These are phyloP conservation scores for Candida glucosophila DNA, from an alignment of 1,139 yeast genomes.

Conservation along the genomic window DNA sequence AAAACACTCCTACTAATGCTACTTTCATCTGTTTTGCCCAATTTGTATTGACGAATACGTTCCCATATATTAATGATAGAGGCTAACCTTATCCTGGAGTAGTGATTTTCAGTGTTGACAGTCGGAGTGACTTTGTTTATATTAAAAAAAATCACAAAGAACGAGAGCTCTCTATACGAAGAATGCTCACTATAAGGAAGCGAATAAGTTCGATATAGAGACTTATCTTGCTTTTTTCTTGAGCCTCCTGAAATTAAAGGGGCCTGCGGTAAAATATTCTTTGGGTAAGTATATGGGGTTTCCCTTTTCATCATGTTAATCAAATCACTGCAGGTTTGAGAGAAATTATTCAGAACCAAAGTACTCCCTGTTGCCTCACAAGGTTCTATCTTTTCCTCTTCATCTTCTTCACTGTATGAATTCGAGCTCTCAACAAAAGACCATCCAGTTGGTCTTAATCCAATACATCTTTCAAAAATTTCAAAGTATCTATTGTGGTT, in stretches of 20 bases:
- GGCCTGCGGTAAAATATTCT: conserved; percentile 27
- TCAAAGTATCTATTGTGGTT: conserved; percentile 37
- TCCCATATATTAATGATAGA: conserved; percentile 43
- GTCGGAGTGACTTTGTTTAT: conserved; percentile 65
- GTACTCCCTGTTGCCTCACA: conserved; percentile 2
- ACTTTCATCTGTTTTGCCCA: conserved; percentile 7
- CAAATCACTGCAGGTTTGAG: not conserved
- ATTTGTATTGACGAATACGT: conserved; percentile 10
- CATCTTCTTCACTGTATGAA: conserved; percentile 3
- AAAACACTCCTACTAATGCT: conserved; percentile 1
- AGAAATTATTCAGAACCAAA: too few species aligned
- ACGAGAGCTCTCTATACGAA: conserved; percentile 68
- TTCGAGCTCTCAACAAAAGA: conserved; percentile 24
- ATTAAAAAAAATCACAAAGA: conserved; percentile 47
- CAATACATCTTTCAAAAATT: conserved; percentile 49
- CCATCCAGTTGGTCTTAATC: conserved; percentile 87
- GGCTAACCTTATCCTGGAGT: conserved; percentile 29
- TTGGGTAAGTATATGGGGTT: conserved; percentile 14
- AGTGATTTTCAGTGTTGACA: conserved; percentile 47
- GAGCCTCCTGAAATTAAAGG: too few species aligned
- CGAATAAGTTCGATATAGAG: conserved; percentile 42
- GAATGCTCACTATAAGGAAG: conserved; percentile 95
- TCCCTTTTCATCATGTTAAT: conserved; percentile 1
- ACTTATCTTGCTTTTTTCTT: conserved; percentile 11
- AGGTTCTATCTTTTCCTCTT: conserved; percentile 2